Percentiles rank a stretch among this genome's conserved stretches.
Conservation (phyloP, 805 yeast species). For the Zygoascus flipseniorum region DNA sequence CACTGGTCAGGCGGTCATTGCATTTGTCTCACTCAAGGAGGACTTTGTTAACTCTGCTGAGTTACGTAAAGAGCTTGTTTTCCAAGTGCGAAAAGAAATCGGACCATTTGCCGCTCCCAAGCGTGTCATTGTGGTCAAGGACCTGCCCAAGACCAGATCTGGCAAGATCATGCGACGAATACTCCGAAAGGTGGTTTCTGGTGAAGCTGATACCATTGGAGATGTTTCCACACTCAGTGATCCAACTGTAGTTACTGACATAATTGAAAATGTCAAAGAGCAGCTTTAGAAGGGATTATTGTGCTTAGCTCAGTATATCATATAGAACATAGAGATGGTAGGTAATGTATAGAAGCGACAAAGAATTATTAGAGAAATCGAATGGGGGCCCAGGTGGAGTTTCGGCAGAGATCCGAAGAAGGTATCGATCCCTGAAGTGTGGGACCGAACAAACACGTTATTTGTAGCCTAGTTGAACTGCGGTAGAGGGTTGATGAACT, state of each 20-base stretch:
- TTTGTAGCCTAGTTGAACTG: no score
- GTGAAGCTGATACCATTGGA: slow-evolving; percentile 89
- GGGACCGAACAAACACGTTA: no score
- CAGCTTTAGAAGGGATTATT: not conserved
- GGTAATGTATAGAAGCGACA: no score
- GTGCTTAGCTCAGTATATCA: not conserved
- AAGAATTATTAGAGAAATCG: no score
- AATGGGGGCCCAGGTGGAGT: no score
- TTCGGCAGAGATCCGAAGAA: no score
- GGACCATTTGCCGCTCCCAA: slow-evolving; percentile 96
- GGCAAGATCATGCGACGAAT: slow-evolving; percentile 99
- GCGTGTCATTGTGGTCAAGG: slow-evolving; percentile 70
- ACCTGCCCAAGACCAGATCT: slow-evolving; percentile 95
- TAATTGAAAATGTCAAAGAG: slow-evolving; percentile 52
- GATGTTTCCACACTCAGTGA: slow-evolving; percentile 85
- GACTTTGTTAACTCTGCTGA: slow-evolving; percentile 31
- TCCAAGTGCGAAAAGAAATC: slow-evolving; percentile 85
- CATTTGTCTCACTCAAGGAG: slow-evolving; percentile 78
- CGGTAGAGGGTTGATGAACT: no score
- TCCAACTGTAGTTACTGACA: slow-evolving; percentile 71
- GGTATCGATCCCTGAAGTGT: no score
- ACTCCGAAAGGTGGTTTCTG: slow-evolving; percentile 83
- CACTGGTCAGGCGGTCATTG: slow-evolving; percentile 96
- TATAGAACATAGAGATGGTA: not conserved
- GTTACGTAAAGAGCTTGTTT: slow-evolving; percentile 61